Conservation (phyloP, 1,284 basidiomycete genomes). For the Ustilago esculenta region DNA sequence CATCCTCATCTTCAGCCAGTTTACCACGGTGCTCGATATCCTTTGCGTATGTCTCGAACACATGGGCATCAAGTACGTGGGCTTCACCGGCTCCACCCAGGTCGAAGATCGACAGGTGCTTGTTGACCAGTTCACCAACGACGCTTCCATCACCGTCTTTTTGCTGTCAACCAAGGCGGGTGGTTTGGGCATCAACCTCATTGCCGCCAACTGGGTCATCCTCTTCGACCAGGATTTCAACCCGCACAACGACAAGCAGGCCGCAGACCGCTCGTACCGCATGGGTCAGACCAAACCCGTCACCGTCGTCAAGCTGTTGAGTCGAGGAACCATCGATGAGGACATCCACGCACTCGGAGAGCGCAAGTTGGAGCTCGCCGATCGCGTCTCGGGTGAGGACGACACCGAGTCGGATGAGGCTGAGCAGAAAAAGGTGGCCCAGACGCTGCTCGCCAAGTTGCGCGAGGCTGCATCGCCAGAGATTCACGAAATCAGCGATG, state of each 20-base stretch:
- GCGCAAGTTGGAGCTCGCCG: conserved; percentile 60
- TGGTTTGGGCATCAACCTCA: conserved; percentile 70
- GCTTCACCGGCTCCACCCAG: conserved; percentile 93
- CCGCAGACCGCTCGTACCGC: conserved; percentile 96
- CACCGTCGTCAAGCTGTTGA: conserved; percentile 89
- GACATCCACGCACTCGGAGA: conserved; percentile 57
- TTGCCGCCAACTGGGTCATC: conserved; percentile 75
- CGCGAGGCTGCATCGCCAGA: conserved; percentile 37
- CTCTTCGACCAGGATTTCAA: conserved; percentile 86
- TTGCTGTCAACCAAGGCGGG: conserved; percentile 94
- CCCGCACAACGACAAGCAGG: conserved; percentile 83
- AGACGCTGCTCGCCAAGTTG: conserved; percentile 49
- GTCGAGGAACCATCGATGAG: conserved; percentile 85
- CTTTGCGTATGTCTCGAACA: conserved; percentile 84
- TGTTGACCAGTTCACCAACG: conserved; percentile 97
- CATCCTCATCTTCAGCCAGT: conserved; percentile 89
- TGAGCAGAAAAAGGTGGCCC: conserved; percentile 46
- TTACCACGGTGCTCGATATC: conserved; percentile 71
- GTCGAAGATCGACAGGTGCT: conserved; percentile 92
- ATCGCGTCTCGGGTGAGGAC: conserved; percentile 59
- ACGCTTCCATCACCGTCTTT: conserved; percentile 88
- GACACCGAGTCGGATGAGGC: conserved; percentile 54
- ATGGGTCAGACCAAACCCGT: conserved; percentile 93
- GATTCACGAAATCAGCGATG: conserved; percentile 32
- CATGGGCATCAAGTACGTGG: conserved; percentile 79